These are phyloP conservation scores for Aspergillus jensenii DNA, from an alignment of 2,329 filamentous ascomycete genomes.

Conservation along the genomic window DNA sequence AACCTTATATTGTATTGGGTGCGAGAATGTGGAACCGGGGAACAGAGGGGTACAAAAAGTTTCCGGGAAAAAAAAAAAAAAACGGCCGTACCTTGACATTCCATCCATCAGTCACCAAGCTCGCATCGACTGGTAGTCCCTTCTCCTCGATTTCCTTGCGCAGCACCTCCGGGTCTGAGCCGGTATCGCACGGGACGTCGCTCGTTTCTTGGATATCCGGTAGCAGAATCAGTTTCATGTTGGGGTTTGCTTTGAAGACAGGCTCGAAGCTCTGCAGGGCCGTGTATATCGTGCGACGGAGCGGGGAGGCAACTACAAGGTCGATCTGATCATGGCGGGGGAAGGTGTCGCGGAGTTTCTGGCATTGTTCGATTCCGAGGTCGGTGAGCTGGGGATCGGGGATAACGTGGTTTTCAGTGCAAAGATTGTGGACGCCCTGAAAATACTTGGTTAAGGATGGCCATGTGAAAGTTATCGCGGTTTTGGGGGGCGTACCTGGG, in stretches of 20 bases:
- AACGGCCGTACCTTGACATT: conserved; percentile 59
- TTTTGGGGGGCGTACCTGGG: conserved; percentile 36
- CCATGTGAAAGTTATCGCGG: background rate
- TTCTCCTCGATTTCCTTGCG: conserved; percentile 60
- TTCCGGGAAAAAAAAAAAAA: background rate
- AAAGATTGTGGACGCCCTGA: conserved; percentile 80
- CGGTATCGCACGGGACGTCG: conserved; percentile 73
- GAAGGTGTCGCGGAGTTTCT: conserved; percentile 60
- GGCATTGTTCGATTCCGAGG: conserved; percentile 74
- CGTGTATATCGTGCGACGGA: conserved; percentile 79
- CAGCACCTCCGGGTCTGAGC: conserved; percentile 58
- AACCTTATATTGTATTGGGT: no score
- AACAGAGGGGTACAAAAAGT: background rate
- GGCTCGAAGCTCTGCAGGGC: conserved; percentile 68
- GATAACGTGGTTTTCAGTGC: conserved; percentile 65
- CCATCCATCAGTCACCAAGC: conserved; percentile 65
- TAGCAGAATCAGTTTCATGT: conserved; percentile 61
- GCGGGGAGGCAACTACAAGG: conserved; percentile 73
- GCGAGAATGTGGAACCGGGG: no score
- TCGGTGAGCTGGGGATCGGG: conserved; percentile 77
- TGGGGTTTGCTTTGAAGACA: conserved; percentile 46
- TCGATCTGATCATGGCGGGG: conserved; percentile 65
- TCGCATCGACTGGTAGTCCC: conserved; percentile 60
- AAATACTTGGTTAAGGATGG: background rate
- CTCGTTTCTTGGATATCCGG: conserved; percentile 79